Evolutionary conservation across 129 eudicot species (phyloP).

Genomic region (Tanacetum coccineum): DNA sequence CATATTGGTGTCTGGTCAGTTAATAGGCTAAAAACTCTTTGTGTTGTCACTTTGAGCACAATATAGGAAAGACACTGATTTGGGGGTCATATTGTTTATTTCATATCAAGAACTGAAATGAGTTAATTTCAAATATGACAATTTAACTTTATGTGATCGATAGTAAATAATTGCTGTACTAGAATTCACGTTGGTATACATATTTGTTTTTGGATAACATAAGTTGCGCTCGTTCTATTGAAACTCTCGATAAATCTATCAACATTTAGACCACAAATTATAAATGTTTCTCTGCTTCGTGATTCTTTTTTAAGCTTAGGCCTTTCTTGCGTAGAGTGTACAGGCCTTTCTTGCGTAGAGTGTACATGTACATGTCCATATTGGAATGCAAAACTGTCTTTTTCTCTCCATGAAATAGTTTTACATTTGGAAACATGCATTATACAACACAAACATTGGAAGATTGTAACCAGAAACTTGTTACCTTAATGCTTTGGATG

Average conservation of each 20-base stretch:
- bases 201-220: constrained; percentile 3
- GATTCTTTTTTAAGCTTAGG: not conserved
- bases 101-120: constrained; percentile 4
- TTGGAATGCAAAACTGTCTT: not conserved
- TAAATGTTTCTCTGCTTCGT: not conserved
- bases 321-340: not conserved
- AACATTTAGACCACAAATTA: constrained; percentile 8
- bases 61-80: not conserved
- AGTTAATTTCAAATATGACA: not conserved
- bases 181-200: not conserved
- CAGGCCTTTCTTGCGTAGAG: too few relatives aligned
- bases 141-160: not conserved
- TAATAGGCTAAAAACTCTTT: constrained; percentile 11
- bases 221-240: not conserved
- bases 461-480: not conserved
- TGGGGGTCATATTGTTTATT: constrained; percentile 13
- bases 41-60: not conserved
- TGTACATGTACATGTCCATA: too few relatives aligned
- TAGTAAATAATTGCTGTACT: too few relatives aligned
- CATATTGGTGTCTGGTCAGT: not conserved
- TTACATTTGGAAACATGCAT: not conserved
- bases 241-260: not conserved
- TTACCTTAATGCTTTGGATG: not conserved
- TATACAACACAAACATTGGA: not conserved
- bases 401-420: not conserved